phyloP scores from a whole-genome alignment of 129 eudicot genomes.

The Logfia minima region DNA sequence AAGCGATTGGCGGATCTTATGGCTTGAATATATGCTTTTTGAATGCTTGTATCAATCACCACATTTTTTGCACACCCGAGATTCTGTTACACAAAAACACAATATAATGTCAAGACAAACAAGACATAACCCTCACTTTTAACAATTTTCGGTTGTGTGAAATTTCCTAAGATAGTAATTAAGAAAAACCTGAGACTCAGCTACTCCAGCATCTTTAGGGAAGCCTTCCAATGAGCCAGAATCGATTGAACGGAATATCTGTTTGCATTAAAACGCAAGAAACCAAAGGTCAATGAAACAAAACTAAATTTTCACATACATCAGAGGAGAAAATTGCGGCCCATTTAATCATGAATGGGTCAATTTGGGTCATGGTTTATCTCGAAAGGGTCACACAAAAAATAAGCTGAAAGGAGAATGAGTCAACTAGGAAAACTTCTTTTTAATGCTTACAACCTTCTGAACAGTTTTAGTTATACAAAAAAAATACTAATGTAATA shows the following conservation, averaged over 20 bases:
- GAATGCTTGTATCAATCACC: conserved; percentile 66
- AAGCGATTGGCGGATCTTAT: conserved; percentile 72
- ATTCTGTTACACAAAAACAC: conserved; percentile 41
- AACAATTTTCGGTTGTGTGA: conserved; percentile 3
- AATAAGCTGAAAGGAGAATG: neutral
- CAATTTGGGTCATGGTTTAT: neutral
- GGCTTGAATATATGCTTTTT: conserved; percentile 68
- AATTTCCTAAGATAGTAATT: neutral
- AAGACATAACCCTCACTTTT: neutral
- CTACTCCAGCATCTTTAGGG: conserved; percentile 49
- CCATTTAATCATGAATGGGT: neutral
- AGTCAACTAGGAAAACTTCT: neutral
- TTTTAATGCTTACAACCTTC: neutral
- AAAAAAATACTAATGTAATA: neutral
- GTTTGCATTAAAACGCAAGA: conserved; percentile 8
- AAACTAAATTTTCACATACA: conserved; percentile 4
- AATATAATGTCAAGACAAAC: neutral
- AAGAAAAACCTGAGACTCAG: conserved; percentile 53
- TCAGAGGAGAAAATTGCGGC: neutral
- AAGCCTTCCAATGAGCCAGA: conserved; percentile 76
- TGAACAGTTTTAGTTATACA: neutral
- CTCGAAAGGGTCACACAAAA: neutral
- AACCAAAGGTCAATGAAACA: conserved; percentile 9
- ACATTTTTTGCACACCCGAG: conserved; percentile 52
- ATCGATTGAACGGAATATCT: conserved; percentile 76